Evolutionary conservation across 2,329 filamentous ascomycete species (phyloP).

Genomic region (Neurospora sp.): DNA sequence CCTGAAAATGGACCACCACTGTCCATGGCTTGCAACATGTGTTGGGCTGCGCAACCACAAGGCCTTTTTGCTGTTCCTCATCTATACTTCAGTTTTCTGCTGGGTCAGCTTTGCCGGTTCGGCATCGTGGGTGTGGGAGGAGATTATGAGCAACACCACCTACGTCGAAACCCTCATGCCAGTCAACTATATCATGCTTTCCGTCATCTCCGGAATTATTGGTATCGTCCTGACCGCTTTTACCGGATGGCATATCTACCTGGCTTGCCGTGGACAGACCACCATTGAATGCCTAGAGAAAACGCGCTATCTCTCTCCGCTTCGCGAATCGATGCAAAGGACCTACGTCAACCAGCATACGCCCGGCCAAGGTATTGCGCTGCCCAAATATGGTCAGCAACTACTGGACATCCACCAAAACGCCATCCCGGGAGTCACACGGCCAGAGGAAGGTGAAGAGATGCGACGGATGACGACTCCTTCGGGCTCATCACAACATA

Average conservation of each 20-base stretch:
- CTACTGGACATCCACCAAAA: slow-evolving; percentile 76
- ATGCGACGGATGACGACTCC: slow-evolving; percentile 20
- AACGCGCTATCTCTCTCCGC: slow-evolving; percentile 79
- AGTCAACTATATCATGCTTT: slow-evolving; percentile 82
- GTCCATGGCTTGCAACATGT: slow-evolving; percentile 94
- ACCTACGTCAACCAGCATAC: slow-evolving; percentile 47
- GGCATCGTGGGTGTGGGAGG: slow-evolving; percentile 72
- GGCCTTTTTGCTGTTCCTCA: slow-evolving; percentile 81
- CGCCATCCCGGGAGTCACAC: slow-evolving; percentile 67
- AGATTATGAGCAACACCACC: slow-evolving; percentile 62
- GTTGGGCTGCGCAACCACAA: slow-evolving; percentile 94
- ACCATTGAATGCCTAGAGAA: slow-evolving; percentile 96
- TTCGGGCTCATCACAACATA: slow-evolving; percentile 3
- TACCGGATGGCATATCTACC: slow-evolving; percentile 80
- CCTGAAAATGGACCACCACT: slow-evolving; percentile 99
- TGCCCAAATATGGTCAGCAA: slow-evolving; percentile 59
- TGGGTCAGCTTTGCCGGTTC: slow-evolving; percentile 71
- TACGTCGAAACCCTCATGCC: slow-evolving; percentile 72
- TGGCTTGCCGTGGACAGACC: slow-evolving; percentile 72
- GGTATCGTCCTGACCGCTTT: slow-evolving; percentile 83
- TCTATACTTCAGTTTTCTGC: slow-evolving; percentile 82
- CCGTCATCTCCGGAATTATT: slow-evolving; percentile 83
- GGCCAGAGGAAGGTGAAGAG: slow-evolving; percentile 72
- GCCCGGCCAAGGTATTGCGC: slow-evolving; percentile 37
- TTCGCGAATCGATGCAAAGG: slow-evolving; percentile 61